These are phyloP conservation scores for Trichocomaceae sp. DNA, from an alignment of 2,329 filamentous ascomycete species.

Conservation along the genomic window DNA sequence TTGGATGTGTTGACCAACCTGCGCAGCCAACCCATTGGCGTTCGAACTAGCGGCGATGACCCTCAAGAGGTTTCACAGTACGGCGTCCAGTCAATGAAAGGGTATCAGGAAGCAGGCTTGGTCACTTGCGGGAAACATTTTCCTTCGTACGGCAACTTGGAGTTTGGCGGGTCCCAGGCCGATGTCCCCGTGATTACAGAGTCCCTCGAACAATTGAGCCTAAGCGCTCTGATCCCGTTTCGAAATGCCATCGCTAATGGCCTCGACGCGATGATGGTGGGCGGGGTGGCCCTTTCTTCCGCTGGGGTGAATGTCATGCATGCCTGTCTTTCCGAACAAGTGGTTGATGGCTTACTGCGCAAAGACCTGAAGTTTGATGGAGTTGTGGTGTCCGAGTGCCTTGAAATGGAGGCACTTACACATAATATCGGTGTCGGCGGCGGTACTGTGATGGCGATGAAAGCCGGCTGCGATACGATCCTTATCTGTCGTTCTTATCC, in stretches of 20 bases:
- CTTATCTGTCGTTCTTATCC: slow-evolving; percentile 82
- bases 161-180: slow-evolving; percentile 82
- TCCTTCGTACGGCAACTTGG: slow-evolving; percentile 89
- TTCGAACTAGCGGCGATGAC: slow-evolving; percentile 84
- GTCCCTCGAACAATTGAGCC: slow-evolving; percentile 80
- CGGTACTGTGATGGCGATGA: slow-evolving; percentile 94
- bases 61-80: slow-evolving; percentile 92
- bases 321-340: slow-evolving; percentile 85
- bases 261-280: slow-evolving; percentile 91
- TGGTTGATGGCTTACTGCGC: slow-evolving; percentile 83
- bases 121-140: slow-evolving; percentile 94
- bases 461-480: slow-evolving; percentile 88
- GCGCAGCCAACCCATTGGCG: slow-evolving; percentile 81
- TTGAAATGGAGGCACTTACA: slow-evolving; percentile 94
- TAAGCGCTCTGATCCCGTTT: slow-evolving; percentile 89
- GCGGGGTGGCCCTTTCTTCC: slow-evolving; percentile 87
- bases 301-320: slow-evolving; percentile 92
- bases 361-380: slow-evolving; percentile 84
- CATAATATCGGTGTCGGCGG: slow-evolving; percentile 96
- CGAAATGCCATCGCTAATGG: slow-evolving; percentile 81
- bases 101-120: slow-evolving; percentile 84
- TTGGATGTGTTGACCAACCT: slow-evolving; percentile 92
- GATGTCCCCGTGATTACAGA: slow-evolving; percentile 96
- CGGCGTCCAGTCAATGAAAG: slow-evolving; percentile 82
- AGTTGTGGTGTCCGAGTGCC: slow-evolving; percentile 87